phyloP scores from a whole-genome alignment of 352 stramenopile species.

The Globisporangium uncinulatum region DNA sequence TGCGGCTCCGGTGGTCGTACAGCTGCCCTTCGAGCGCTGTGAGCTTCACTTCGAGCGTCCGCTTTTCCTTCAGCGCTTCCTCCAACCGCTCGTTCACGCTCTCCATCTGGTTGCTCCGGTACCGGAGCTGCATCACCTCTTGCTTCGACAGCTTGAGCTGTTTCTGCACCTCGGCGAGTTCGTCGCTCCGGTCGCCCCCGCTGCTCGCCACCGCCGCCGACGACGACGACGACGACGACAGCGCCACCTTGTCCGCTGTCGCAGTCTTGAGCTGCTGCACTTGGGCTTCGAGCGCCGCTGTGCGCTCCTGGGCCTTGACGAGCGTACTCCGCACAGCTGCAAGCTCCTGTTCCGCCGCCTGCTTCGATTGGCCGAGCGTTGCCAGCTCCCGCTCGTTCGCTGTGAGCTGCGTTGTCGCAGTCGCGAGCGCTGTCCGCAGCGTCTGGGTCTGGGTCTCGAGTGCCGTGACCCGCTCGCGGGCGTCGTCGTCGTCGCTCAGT shows the following conservation, averaged over 20 bases:
- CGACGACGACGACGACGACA: constrained; percentile 3
- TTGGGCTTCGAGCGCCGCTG: constrained; percentile 20
- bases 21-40: constrained; percentile 70
- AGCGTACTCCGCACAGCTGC: constrained; percentile 15
- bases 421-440: constrained; percentile 8
- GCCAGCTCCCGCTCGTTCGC: constrained; percentile 25
- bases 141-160: constrained; percentile 74
- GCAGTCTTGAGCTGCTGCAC: constrained; percentile 28
- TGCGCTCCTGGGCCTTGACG: constrained; percentile 22
- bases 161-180: constrained; percentile 59
- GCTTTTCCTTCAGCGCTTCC: constrained; percentile 72
- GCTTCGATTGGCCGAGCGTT: constrained; percentile 14
- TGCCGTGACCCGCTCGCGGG: constrained; percentile 9
- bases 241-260: constrained; percentile 11
- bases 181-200: constrained; percentile 19
- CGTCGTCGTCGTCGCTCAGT: constrained; percentile 11
- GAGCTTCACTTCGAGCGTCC: constrained; percentile 73
- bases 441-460: constrained; percentile 22
- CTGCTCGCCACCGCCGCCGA: constrained; percentile 14
- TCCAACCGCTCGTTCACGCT: constrained; percentile 63
- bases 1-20: constrained; percentile 68
- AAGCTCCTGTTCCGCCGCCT: constrained; percentile 20
- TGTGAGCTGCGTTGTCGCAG: constrained; percentile 6
- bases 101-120: constrained; percentile 76
- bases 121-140: constrained; percentile 80